Evolutionary conservation across 1,139 yeast genomes (phyloP), one percentile per base, ranked within the genome.

Genomic region (Groenewaldozyma sp.): DNA sequence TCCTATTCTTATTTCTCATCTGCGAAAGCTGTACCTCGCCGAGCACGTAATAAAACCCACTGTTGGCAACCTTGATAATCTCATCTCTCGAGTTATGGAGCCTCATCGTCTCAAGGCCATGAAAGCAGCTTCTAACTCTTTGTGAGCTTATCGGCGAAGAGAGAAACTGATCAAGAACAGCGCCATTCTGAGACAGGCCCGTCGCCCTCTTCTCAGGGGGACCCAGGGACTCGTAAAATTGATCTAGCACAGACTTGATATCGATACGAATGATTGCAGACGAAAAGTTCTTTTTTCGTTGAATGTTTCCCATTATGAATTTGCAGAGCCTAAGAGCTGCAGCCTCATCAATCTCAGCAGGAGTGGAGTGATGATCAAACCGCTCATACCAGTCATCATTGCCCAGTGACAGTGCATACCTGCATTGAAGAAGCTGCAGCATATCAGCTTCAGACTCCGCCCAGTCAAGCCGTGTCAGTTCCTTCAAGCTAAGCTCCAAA

Each of bases 341-440:
- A 1, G 63, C 62, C 29, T 64, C 62, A 11, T 62, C 63, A 52
- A 79, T 61, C 4, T 58, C 56, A 2, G 51, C 54, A 1, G 73
- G 63, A 2, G 62, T 60, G 0, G 94, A 75, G 14, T 67, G 69
- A 54, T 88, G 97, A 45, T 82, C 80, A 48, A 74, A 75, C 18
- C 37, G 38, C 22, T 35, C 42, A 14, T 18, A 29, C 22, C 22
- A 29, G 4, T 67, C 68, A 17, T 78, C 86, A 18, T 76, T 67
- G 1, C 78, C 65, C 2, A 86, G 63, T 2, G 69, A 65, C 42
- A 83, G 70, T 33, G 84, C 94, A 52, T 80, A 86, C 10, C 84
- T 70, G 56, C 98, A 91, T 46, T 77, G 71, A 18, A 91, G 63
- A 26, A 86, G 68, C 52, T 91, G 97, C 7, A 83, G 65, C 39